Base-by-base conservation (phyloP, 768 basidiomycete species). In the Psilocybe sp. region DNA sequence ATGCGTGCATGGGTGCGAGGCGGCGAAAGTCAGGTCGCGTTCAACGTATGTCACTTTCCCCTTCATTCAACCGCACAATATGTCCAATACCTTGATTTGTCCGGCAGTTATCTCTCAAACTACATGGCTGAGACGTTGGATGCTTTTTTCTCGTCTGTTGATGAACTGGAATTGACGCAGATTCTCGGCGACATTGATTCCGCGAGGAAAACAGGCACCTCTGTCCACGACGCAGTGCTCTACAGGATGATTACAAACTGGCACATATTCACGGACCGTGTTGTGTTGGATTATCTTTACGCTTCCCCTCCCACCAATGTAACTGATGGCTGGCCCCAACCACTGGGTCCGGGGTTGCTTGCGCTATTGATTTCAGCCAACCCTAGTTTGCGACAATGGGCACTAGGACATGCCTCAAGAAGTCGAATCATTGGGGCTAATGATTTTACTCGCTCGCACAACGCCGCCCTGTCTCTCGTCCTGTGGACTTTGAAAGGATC, bases 1-100 rank as follows among this genome's bases (percentile, higher is more conserved):
- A 7, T 98, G 95, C 61, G 85, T 89, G 4, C 75, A 80, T 51
- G 77, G 74, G 0, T 74, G 92, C 40, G 80, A 85, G 50, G 72
- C 74, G 33, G 82, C 78, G 10, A 92, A 93, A 67, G 62, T 72
- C 2, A 71, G 68, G 20, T 88, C 90, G 18, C 77, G 77, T 50
- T 70, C 73, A 31, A 88, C 86, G 94, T 96, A 64, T 69, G 91
- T 82, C 11, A 13, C 28, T 23, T 44, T 6, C n/a, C 15, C 16
- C 37, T 40, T 40, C 31, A n/a, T 39, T 53, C 31, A 7, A 13
- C 38, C 11, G n/a, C 28, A 8, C 18, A 31, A 9, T 16, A 20
- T n/a, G 4, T 19, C 31, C 18, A 18, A 23, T 32, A 37, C 40
- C 15, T 38, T 36, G 2, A 19, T 28, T 49, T 44, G 10, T n/a